Evolutionary conservation across 306 rosid genomes (phyloP), one percentile per base, ranked within the genome.

Genomic region (Quercus variabilis): DNA sequence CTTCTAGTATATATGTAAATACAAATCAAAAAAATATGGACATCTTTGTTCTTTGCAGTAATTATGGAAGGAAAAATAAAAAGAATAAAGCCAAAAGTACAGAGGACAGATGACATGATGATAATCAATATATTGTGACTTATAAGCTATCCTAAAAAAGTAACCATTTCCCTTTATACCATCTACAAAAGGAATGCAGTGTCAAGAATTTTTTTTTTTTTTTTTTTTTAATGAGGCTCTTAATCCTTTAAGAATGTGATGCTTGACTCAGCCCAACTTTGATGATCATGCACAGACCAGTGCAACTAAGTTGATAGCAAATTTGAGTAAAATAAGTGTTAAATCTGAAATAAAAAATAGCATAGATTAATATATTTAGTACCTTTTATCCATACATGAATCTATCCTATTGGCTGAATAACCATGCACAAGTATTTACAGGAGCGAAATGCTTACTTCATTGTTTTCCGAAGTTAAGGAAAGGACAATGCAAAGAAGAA

Each of bases 401-500:
- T 73, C 35, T 64, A 35, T 51, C 26, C 26, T 62, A 74, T 54
- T 13, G 31, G 68, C 74, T 54, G 55, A 21, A 18, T 12, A 31
- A 54, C 25, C 57, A 49, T 49, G 58, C 14, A 51, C 18, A 60
- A 60, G 31, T 33, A 11, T 60, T 23, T 60, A 25, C 35, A 12
- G 19, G 18, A 12, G 25, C 67, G 1, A 60, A 59, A 60, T 60
- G 14, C 25, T 13, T 59, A 59, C 25, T 21, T 59, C 26, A 20
- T n/a, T 2, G 11, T 11, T 59, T 58, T 59, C 26, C 4, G 0
- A 33, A 19, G 15, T 19, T 31, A 33, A 67, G 2, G 5, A 17
- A 81, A 71, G 51, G 73, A 62, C 17, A 57, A 78, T 77, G 81
- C 81, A 84, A n/a, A 41, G 46, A 41, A 41, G 46, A 41, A 41